Evolutionary conservation across 371 early-diverging fungal genomes (phyloP).

Genomic region (Apophysomyces variabilis): DNA sequence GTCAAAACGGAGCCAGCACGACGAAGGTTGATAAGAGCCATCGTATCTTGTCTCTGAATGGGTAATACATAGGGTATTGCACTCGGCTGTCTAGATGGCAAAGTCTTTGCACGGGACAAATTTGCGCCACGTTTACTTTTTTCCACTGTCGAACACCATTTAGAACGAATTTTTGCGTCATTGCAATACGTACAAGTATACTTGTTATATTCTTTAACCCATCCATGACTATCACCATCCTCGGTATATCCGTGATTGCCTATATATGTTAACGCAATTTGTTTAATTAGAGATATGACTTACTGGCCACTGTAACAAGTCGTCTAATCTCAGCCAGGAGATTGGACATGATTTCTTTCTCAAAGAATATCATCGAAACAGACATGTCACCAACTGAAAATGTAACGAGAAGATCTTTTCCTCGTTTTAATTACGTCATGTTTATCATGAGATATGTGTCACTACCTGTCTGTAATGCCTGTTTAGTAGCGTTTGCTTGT

Average conservation of each 20-base stretch:
- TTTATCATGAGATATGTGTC: no score
- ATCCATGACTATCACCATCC: slow-evolving; percentile 21
- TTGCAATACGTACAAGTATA: slow-evolving; percentile 18
- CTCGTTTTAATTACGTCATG: not conserved
- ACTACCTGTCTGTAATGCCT: not conserved
- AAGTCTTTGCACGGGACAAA: slow-evolving; percentile 24
- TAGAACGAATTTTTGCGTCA: not conserved
- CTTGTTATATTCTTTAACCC: slow-evolving; percentile 31
- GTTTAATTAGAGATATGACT: slow-evolving; percentile 1
- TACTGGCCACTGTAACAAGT: slow-evolving; percentile 22
- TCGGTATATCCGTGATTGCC: slow-evolving; percentile 15
- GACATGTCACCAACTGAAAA: slow-evolving; percentile 22
- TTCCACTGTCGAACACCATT: slow-evolving; percentile 7
- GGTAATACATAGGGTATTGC: slow-evolving; percentile 43
- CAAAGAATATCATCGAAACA: slow-evolving; percentile 30
- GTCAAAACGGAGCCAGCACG: slow-evolving; percentile 30
- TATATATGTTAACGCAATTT: not conserved
- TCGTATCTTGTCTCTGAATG: slow-evolving; percentile 37
- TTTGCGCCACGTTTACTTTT: slow-evolving; percentile 14
- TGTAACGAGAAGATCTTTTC: slow-evolving; percentile 33
- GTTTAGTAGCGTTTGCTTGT: slow-evolving; percentile 12
- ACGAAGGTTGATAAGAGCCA: slow-evolving; percentile 37
- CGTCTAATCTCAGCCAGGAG: slow-evolving; percentile 26
- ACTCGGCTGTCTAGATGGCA: slow-evolving; percentile 23
- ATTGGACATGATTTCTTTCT: slow-evolving; percentile 32